These are phyloP conservation scores for Vicia faba DNA, from an alignment of 306 rosid genomes.

Conservation along the genomic window DNA sequence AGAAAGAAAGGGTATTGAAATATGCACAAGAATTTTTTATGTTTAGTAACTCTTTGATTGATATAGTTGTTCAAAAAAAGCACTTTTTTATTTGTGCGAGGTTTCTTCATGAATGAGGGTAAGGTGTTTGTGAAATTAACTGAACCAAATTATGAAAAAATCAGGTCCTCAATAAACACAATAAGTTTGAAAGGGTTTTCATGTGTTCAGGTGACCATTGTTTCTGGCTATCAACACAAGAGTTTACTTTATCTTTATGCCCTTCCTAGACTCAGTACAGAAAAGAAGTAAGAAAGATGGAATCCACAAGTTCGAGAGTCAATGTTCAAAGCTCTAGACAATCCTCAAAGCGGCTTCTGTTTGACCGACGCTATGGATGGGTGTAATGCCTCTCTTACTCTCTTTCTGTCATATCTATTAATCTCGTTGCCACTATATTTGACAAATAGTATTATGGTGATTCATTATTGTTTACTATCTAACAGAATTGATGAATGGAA, in stretches of 20 bases:
- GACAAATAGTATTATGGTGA: background rate
- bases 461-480: background rate
- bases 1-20: background rate
- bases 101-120: slow-evolving; percentile 17
- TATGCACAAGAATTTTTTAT: too few species aligned
- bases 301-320: slow-evolving; percentile 40
- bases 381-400: slow-evolving; percentile 55
- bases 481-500: slow-evolving; percentile 92
- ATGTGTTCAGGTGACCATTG: background rate
- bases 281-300: slow-evolving; percentile 37
- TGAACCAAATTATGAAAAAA: background rate
- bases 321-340: slow-evolving; percentile 37
- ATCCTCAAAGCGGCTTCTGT: slow-evolving; percentile 65
- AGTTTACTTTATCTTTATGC: background rate
- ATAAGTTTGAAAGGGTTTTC: background rate
- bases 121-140: slow-evolving; percentile 29
- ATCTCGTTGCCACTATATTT: background rate
- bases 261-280: background rate
- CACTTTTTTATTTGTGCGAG: background rate
- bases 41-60: too few species aligned
- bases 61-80: too few species aligned
- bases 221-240: slow-evolving; percentile 11
- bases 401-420: slow-evolving; percentile 15
- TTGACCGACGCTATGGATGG: slow-evolving; percentile 98
- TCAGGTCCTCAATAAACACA: background rate